A percentile compares a stretch with the other conserved stretches of the same genome.
phyloP scores from a whole-genome alignment of 208 protist genomes.

The Vickermania spadyakhi region DNA sequence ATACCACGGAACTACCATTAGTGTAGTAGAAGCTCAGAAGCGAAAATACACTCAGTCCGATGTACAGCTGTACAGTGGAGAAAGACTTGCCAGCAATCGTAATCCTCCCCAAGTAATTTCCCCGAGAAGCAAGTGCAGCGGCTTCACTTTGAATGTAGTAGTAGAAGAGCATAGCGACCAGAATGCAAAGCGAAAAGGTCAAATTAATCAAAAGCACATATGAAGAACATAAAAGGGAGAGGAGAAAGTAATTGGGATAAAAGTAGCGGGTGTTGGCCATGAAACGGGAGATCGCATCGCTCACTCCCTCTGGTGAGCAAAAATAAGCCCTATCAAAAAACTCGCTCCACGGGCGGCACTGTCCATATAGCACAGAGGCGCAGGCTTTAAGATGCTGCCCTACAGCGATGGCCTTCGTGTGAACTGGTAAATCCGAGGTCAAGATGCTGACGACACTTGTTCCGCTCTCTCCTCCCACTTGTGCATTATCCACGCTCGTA shows the following conservation, averaged over 20 bases:
- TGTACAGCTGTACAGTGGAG: slow-evolving; percentile 52
- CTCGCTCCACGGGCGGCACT: slow-evolving; percentile 60
- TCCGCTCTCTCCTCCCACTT: too few species aligned
- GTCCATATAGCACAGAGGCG: not conserved
- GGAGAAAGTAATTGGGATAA: slow-evolving; percentile 84
- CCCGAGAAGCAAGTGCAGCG: slow-evolving; percentile 12
- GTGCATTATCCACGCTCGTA: too few species aligned
- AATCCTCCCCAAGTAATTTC: slow-evolving; percentile 16
- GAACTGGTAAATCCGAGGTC: slow-evolving; percentile 7
- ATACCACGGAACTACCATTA: slow-evolving; percentile 70
- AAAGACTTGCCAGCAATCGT: slow-evolving; percentile 15
- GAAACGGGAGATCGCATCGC: slow-evolving; percentile 54
- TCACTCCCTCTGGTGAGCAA: slow-evolving; percentile 25
- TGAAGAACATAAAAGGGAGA: slow-evolving; percentile 61
- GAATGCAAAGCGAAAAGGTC: slow-evolving; percentile 52
- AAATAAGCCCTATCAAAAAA: slow-evolving; percentile 78
- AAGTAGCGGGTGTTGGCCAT: slow-evolving; percentile 73
- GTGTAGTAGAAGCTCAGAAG: slow-evolving; percentile 69
- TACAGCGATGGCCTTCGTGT: slow-evolving; percentile 13
- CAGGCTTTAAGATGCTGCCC: not conserved
- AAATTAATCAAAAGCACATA: slow-evolving; percentile 79
- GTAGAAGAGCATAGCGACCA: slow-evolving; percentile 28
- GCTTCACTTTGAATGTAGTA: slow-evolving; percentile 28
- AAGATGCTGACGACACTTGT: slow-evolving; percentile 25
- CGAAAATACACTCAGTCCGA: slow-evolving; percentile 40